Evolutionary conservation across 2,329 filamentous ascomycete species (phyloP), one percentile per base, ranked within the genome.

Genomic region (Cryphonectria naterciae): DNA sequence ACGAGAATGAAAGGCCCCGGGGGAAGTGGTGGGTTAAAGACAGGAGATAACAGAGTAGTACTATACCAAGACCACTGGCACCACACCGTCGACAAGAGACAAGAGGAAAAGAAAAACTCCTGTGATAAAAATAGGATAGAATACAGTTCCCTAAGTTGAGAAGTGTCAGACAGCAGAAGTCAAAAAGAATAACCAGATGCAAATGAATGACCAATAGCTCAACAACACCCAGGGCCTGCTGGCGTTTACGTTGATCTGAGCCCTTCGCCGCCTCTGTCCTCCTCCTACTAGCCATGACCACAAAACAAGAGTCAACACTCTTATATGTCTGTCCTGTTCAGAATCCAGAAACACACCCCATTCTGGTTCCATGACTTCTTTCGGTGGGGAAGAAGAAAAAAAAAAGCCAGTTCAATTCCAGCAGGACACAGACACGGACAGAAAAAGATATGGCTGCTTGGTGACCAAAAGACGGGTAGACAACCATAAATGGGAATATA

Each of bases 401-500:
- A 32, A 11, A 52, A 52, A 11, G 22, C 25, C 4, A 13, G 2
- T 54, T 13, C 49, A 0, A 13, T 28, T n/a, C 3, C 37, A 4
- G 10, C 17, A 41, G n/a, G 32, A 35, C 5, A 32, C 15, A 41
- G n/a, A 41, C 32, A 39, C 17, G 10, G 19, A 11, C 17, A 5
- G 58, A 13, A 25, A 25, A 32, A 28, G 13, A 56, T 56, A 25
- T 28, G 52, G 52, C 54, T 10, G 54, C 4, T 54, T n/a, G n/a
- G 39, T 0, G 32, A 6, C 2, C 25, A 61, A 35, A 58, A 43
- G 46, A 7, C 8, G n/a, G 22, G n/a, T 13, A 28, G 39, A 61
- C 43, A 65, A 66, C 62, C 69, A 68, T 65, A 72, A 69, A 68
- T 62, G 56, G 66, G 52, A 70, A 74, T 75, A 76, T 76, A 76